Percentiles rank a stretch among this genome's conserved stretches.
Conservation (phyloP, 192 early-diverging fungal species). For the Entomortierella lignicola region DNA sequence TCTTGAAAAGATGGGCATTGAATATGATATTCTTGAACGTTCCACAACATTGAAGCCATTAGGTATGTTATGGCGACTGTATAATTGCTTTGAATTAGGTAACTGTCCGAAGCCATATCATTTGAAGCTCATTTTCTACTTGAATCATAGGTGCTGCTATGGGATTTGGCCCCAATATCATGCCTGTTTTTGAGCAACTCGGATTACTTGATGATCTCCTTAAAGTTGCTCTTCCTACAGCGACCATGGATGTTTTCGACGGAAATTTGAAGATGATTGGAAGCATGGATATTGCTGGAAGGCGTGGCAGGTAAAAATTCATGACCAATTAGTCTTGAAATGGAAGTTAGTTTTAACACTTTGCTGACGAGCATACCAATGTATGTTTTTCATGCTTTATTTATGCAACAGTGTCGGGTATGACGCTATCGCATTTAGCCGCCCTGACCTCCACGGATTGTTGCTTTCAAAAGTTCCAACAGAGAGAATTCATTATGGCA, state of each 20-base stretch:
- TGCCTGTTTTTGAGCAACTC: slow-evolving; percentile 36
- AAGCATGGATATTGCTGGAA: too few relatives aligned
- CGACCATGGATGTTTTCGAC: too few relatives aligned
- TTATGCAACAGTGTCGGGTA: slow-evolving; percentile 2
- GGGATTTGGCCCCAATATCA: slow-evolving; percentile 9
- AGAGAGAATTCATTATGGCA: background rate
- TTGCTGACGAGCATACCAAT: background rate
- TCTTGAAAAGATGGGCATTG: slow-evolving; percentile 11
- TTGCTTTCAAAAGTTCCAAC: background rate
- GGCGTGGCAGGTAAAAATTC: too few relatives aligned
- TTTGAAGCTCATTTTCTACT: background rate
- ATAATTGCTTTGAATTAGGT: background rate
- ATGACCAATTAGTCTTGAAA: too few relatives aligned
- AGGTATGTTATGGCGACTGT: too few relatives aligned
- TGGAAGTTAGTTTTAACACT: background rate
- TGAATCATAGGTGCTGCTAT: slow-evolving; percentile 10
- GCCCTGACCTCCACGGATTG: background rate
- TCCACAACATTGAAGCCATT: slow-evolving; percentile 8
- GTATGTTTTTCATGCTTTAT: background rate
- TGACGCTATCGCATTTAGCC: background rate
- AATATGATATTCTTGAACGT: slow-evolving; percentile 34
- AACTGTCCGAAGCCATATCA: background rate
- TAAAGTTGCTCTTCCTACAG: slow-evolving; percentile 15
- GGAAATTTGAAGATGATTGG: background rate
- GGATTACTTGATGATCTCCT: slow-evolving; percentile 24